Conservation (phyloP, 1,139 yeast genomes). For the Sugiyamaella grinbergsii region DNA sequence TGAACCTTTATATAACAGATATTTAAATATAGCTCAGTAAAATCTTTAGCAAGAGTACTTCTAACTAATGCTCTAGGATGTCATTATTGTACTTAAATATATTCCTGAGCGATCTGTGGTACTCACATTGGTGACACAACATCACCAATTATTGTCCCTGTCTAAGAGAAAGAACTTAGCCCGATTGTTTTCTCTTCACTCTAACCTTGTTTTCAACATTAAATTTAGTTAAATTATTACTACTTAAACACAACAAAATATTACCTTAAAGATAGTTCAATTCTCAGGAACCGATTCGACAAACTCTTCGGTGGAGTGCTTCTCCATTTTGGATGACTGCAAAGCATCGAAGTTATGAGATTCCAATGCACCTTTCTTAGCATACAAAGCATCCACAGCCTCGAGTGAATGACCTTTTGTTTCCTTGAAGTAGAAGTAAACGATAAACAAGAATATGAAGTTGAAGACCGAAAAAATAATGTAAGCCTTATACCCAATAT, state of each 20-base stretch:
- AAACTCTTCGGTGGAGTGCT: slow-evolving; percentile 7
- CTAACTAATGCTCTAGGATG: too few relatives aligned
- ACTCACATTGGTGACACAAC: too few relatives aligned
- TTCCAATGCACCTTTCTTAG: slow-evolving; percentile 22
- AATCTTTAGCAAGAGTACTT: too few relatives aligned
- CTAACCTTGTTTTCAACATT: too few relatives aligned
- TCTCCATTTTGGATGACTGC: slow-evolving; percentile 6
- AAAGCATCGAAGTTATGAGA: slow-evolving; percentile 22
- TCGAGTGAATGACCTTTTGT: slow-evolving; percentile 46
- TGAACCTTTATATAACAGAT: too few relatives aligned
- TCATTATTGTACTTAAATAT: too few relatives aligned
- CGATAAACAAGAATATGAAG: slow-evolving; percentile 61
- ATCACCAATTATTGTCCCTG: too few relatives aligned
- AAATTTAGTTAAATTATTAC: background rate
- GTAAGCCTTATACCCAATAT: slow-evolving; percentile 43
- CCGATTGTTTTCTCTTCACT: too few relatives aligned
- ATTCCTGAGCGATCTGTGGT: too few relatives aligned
- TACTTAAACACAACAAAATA: background rate
- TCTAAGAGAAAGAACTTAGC: too few relatives aligned
- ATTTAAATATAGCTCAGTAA: too few relatives aligned
- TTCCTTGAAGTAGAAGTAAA: slow-evolving; percentile 50
- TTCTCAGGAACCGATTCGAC: slow-evolving; percentile 6
- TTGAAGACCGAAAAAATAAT: slow-evolving; percentile 44
- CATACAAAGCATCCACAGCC: slow-evolving; percentile 48
- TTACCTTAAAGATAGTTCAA: background rate